Percentiles rank a stretch among this genome's conserved stretches.
Evolutionary conservation across 345 rosid species (phyloP).

Genomic region (Physaria fendleri): DNA sequence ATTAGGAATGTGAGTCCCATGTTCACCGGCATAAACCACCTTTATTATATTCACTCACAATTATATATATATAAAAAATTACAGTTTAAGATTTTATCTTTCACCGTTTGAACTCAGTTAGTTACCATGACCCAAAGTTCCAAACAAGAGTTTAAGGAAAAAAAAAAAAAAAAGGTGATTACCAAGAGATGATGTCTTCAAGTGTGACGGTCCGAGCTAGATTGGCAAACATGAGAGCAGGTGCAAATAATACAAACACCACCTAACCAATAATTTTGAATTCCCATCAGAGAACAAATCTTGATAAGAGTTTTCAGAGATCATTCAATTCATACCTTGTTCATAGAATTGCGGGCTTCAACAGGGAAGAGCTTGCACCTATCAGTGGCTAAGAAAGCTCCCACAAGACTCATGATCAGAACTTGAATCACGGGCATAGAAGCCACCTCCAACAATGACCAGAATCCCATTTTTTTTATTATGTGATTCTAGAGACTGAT

Average conservation of each 20-base stretch:
- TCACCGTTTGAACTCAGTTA: too few relatives aligned
- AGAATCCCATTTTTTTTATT: too few relatives aligned
- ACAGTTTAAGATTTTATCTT: background rate
- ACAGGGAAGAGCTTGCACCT: conserved; percentile 55
- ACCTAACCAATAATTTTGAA: too few relatives aligned
- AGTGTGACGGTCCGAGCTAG: conserved; percentile 80
- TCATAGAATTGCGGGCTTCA: conserved; percentile 60
- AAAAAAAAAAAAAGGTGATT: too few relatives aligned
- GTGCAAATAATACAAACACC: conserved; percentile 75
- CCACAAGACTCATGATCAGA: conserved; percentile 56
- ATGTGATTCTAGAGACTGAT: too few relatives aligned
- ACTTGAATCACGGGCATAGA: conserved; percentile 82
- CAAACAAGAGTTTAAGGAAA: too few relatives aligned
- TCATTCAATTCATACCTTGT: too few relatives aligned
- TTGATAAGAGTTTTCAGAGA: too few relatives aligned
- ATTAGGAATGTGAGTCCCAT: conserved; percentile 70
- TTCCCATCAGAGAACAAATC: background rate
- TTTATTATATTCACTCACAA: conserved; percentile 9
- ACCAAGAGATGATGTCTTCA: conserved; percentile 85
- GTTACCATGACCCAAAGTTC: too few relatives aligned
- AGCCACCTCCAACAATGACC: conserved; percentile 84
- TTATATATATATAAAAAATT: too few relatives aligned
- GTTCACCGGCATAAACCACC: conserved; percentile 98
- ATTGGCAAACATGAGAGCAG: conserved; percentile 80
- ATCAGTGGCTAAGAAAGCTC: conserved; percentile 76